Conservation (phyloP, 2,329 filamentous ascomycete species). For the Incumbomyces delicatus region DNA sequence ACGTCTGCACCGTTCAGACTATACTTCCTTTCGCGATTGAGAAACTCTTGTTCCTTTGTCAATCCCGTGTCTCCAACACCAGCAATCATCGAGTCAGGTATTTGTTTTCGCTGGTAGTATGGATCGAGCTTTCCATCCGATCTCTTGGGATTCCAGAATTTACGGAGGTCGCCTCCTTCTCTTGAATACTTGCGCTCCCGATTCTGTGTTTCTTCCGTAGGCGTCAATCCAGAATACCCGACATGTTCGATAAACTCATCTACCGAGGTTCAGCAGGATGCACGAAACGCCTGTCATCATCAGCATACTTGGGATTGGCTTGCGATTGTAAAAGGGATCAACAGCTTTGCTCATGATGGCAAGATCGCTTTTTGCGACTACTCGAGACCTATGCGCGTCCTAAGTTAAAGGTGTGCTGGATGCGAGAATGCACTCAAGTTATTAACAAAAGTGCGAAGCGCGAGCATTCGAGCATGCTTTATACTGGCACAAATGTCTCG, state of each 20-base stretch:
- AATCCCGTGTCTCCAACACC: slow-evolving; percentile 16
- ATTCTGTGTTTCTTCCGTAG: slow-evolving; percentile 15
- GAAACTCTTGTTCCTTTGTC: slow-evolving; percentile 17
- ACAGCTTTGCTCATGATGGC: not conserved
- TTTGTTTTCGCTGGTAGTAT: slow-evolving; percentile 4
- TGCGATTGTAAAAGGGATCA: slow-evolving; percentile 20
- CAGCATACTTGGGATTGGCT: slow-evolving; percentile 14
- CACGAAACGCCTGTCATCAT: not conserved
- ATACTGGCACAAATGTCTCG: too few species aligned
- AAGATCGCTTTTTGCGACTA: too few species aligned
- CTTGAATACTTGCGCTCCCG: slow-evolving; percentile 19
- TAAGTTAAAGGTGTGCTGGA: too few species aligned
- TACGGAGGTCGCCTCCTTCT: slow-evolving; percentile 16
- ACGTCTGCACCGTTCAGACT: slow-evolving; percentile 17
- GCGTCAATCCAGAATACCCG: slow-evolving; percentile 15
- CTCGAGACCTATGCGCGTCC: too few species aligned
- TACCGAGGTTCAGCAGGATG: slow-evolving; percentile 10
- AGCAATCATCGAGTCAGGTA: slow-evolving; percentile 9
- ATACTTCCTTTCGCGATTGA: slow-evolving; percentile 19
- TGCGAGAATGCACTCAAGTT: too few species aligned
- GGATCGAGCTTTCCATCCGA: slow-evolving; percentile 5
- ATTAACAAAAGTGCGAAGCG: too few species aligned
- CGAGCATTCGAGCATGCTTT: not conserved
- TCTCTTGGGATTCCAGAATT: slow-evolving; percentile 11
- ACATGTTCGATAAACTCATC: slow-evolving; percentile 14